Conservation (phyloP, 805 yeast species). For the Candida silvatica region DNA sequence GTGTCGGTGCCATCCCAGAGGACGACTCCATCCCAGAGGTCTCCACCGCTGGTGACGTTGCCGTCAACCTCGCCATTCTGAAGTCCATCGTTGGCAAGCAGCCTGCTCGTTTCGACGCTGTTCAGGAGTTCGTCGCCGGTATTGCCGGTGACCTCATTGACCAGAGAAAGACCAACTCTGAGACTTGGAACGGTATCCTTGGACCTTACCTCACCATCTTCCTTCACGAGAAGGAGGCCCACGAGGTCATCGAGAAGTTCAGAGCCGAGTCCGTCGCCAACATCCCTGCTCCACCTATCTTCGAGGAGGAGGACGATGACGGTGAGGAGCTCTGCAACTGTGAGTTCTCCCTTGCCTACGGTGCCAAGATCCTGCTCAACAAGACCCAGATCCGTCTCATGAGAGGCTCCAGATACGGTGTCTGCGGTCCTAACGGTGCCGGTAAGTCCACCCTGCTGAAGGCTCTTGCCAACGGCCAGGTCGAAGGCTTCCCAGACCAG, state of each 20-base stretch:
- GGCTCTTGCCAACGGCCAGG: constrained; percentile 95
- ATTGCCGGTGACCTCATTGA: constrained; percentile 99
- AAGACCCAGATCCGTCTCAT: constrained; percentile 98
- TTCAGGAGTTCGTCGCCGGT: constrained; percentile 79
- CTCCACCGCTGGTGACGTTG: constrained; percentile 96
- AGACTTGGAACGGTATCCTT: constrained; percentile 81
- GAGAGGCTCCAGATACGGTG: constrained; percentile 99
- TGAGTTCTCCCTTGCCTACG: constrained; percentile 99
- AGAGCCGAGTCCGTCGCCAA: constrained; percentile 95
- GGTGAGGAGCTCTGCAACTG: constrained; percentile 99
- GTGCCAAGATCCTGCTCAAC: constrained; percentile 99
- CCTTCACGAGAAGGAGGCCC: constrained; percentile 88
- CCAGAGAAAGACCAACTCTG: constrained; percentile 92
- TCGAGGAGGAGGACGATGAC: constrained; percentile 90
- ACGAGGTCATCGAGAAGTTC: constrained; percentile 85
- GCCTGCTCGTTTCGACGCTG: constrained; percentile 72
- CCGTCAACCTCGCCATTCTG: constrained; percentile 79
- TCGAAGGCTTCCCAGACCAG: constrained; percentile 99
- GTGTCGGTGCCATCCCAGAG: constrained; percentile 95
- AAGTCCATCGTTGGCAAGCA: constrained; percentile 59
- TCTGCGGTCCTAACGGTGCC: constrained; percentile 98
- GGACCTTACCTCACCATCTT: constrained; percentile 94
- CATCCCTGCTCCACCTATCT: constrained; percentile 93
- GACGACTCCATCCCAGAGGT: constrained; percentile 92
- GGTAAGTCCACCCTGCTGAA: constrained; percentile 98